Evolutionary conservation across 1,139 yeast genomes (phyloP).

Genomic region (Zygosaccharomyces pseudobailii): DNA sequence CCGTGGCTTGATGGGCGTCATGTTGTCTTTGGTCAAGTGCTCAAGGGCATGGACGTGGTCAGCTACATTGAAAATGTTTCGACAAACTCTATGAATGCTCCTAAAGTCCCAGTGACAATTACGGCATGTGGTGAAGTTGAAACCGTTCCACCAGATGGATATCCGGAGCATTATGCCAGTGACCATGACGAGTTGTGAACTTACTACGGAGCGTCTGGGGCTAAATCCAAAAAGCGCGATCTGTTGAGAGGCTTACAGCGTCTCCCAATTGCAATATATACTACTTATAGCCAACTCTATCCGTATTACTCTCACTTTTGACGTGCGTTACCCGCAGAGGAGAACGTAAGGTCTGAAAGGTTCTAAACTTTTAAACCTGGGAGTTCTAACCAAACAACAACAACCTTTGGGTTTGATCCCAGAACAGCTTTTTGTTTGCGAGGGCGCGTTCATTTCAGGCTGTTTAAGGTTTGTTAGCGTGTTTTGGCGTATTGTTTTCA

Average conservation of each 20-base stretch:
- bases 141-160: constrained; percentile 13
- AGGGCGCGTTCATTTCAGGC: background rate
- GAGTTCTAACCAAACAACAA: constrained; percentile 2
- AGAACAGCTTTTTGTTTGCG: background rate
- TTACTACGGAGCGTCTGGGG: background rate
- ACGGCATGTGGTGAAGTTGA: constrained; percentile 36
- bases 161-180: constrained; percentile 2
- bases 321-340: constrained; percentile 12
- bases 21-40: constrained; percentile 78
- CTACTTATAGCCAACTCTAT: background rate
- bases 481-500: constrained; percentile 2
- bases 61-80: constrained; percentile 49
- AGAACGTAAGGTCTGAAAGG: background rate
- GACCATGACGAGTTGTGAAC: constrained; percentile 14
- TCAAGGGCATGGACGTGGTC: constrained; percentile 63
- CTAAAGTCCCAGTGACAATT: constrained; percentile 48
- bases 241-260: background rate
- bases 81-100: constrained; percentile 48
- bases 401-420: constrained; percentile 1
- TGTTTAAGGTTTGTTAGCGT: constrained; percentile 1
- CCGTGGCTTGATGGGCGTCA: constrained; percentile 64
- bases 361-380: constrained; percentile 2
- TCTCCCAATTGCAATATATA: background rate
- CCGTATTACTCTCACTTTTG: constrained; percentile 8
- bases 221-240: background rate